Base-by-base conservation (phyloP, 169 alveolate species). In the Theileria equi region DNA sequence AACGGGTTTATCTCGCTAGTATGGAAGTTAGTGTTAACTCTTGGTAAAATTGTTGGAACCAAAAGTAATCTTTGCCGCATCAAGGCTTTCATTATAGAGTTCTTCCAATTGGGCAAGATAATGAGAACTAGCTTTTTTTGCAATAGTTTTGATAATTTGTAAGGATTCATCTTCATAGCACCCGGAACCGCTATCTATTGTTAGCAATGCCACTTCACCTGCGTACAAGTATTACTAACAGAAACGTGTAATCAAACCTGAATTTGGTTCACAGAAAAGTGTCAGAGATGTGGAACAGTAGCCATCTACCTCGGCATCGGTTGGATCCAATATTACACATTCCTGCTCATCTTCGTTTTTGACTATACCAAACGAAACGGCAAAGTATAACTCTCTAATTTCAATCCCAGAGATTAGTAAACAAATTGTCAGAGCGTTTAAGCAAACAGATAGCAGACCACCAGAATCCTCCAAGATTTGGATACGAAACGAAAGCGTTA, bases 401-500 rank as follows among this genome's bases (percentile, higher is more conserved):
- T 65, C 59, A 4, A 72, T 41, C 1, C 78, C 83, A 1, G 83
- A 43, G 6, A 72, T 26, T 0, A 29, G 1, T 16, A 40, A 48
- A 26, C 73, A 61, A 4, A 59, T 61, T 1, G 63, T 26, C 35
- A 72, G 26, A 16, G 83, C 76, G 62, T 72, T 72, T 23, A 72
- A 32, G 43, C 83, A 72, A 16, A 58, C 62, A n/a, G 83, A 36
- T 3, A 72, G 54, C 25, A 72, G 57, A 10, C 83, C 69, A 25
- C 83, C 48, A 17, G 73, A 55, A 8, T 72, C 83, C 69, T 62
- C 78, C 49, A 72, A 26, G 8, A 72, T 34, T 58, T 72, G 83
- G 0, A 72, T 1, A 6, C 83, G 65, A 11, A 62, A 45, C 17
- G 83, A 72, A 26, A 72, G 66, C 23, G 43, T 31, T 28, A 62